A percentile compares a stretch with the other conserved stretches of the same genome.
Conservation (phyloP, 768 basidiomycete species). For the Mrakia gelida region DNA sequence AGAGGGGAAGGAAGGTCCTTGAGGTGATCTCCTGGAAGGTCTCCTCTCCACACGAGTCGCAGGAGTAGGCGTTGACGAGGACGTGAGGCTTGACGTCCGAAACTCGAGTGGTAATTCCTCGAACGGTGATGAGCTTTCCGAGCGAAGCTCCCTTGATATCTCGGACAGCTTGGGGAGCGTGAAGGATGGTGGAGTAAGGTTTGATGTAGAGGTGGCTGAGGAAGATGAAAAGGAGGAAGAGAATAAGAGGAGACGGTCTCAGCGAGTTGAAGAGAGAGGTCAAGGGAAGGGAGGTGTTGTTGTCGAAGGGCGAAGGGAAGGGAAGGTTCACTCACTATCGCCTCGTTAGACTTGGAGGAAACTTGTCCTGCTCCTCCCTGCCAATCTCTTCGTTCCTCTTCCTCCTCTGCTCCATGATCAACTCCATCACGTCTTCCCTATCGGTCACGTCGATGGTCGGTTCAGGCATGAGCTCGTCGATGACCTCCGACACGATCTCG, state of each 20-base stretch:
- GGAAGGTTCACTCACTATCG: conserved; percentile 68
- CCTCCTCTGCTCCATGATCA: conserved; percentile 87
- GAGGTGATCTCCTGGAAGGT: conserved; percentile 95
- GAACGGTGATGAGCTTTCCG: conserved; percentile 91
- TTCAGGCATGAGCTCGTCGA: conserved; percentile 82
- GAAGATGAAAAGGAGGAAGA: too few species aligned
- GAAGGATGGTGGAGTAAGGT: conserved; percentile 55
- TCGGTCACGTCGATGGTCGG: conserved; percentile 86
- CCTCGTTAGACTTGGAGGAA: conserved; percentile 85
- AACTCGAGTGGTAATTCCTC: conserved; percentile 96
- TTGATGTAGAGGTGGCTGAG: conserved; percentile 88
- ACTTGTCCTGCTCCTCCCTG: conserved; percentile 59
- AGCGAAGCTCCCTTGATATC: conserved; percentile 79
- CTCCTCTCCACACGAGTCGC: conserved; percentile 95
- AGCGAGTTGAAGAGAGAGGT: conserved; percentile 4
- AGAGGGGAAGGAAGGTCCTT: conserved; percentile 83
- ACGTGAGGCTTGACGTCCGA: conserved; percentile 98
- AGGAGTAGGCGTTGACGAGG: conserved; percentile 95
- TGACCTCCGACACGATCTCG: conserved; percentile 77
- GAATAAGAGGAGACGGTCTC: neutral
- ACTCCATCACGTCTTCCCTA: conserved; percentile 91
- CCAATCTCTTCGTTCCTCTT: conserved; percentile 71
- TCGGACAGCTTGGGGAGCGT: conserved; percentile 68
- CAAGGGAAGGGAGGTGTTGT: neutral
- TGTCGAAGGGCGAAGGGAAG: neutral